phyloP scores from a whole-genome alignment of 257 asterid species.

The Fraxinus cuspidata region DNA sequence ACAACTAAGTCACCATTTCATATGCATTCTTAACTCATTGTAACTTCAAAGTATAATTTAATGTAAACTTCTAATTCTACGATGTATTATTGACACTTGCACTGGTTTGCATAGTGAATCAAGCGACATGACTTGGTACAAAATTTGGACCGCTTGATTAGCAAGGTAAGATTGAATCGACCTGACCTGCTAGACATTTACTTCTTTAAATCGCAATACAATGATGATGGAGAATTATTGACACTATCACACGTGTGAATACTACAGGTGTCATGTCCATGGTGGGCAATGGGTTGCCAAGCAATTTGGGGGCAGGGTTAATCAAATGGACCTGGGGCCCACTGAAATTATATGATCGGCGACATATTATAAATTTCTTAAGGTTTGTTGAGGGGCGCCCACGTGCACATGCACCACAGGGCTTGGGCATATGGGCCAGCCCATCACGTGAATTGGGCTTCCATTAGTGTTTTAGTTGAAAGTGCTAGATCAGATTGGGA shows the following conservation, averaged over 20 bases:
- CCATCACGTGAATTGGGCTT: slow-evolving; percentile 60
- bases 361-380: not conserved
- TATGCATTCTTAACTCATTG: no score
- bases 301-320: slow-evolving; percentile 16
- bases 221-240: not conserved
- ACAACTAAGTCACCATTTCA: no score
- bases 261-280: slow-evolving; percentile 19
- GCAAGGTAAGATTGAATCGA: not conserved
- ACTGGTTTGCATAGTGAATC: no score
- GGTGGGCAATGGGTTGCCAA: slow-evolving; percentile 3
- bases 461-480: slow-evolving; percentile 34
- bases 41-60: no score
- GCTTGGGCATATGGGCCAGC: slow-evolving; percentile 41
- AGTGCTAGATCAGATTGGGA: slow-evolving; percentile 39
- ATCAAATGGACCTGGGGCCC: slow-evolving; percentile 27
- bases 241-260: slow-evolving; percentile 30
- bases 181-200: not conserved
- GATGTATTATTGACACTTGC: no score
- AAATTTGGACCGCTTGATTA: slow-evolving; percentile 6
- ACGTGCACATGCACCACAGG: slow-evolving; percentile 68
- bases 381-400: slow-evolving; percentile 32
- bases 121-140: no score
- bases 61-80: no score
- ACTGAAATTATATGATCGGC: not conserved
- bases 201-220: not conserved